phyloP scores from a whole-genome alignment of 352 stramenopile genomes.

The Globisporangium mamillatum region DNA sequence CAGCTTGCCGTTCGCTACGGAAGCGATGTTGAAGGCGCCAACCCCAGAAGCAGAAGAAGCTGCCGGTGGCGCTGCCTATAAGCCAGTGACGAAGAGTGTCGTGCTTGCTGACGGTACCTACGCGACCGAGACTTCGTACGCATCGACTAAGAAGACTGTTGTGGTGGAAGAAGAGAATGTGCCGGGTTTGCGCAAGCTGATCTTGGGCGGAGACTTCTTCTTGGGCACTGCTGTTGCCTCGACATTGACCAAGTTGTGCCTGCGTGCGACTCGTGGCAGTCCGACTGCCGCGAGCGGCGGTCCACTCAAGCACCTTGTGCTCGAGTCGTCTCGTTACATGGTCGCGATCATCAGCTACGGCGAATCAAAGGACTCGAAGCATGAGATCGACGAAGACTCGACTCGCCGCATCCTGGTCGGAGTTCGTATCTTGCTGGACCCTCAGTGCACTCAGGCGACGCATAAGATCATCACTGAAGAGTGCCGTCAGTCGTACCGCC shows the following conservation, averaged over 20 bases:
- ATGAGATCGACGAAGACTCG: slow-evolving; percentile 93
- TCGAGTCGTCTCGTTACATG: slow-evolving; percentile 74
- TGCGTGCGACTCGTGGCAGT: slow-evolving; percentile 79
- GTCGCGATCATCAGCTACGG: slow-evolving; percentile 71
- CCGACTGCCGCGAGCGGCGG: slow-evolving; percentile 40
- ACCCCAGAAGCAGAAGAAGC: slow-evolving; percentile 19
- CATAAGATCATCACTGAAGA: slow-evolving; percentile 79
- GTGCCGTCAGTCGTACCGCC: slow-evolving; percentile 73
- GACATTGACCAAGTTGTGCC: slow-evolving; percentile 96
- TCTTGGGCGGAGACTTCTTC: slow-evolving; percentile 96
- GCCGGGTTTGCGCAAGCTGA: slow-evolving; percentile 83
- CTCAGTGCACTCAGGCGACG: slow-evolving; percentile 58
- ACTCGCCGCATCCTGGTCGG: slow-evolving; percentile 95
- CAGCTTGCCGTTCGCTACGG: slow-evolving; percentile 64
- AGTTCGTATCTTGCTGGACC: slow-evolving; percentile 94
- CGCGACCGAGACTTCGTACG: slow-evolving; percentile 96
- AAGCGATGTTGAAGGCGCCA: slow-evolving; percentile 49
- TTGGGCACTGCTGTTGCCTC: slow-evolving; percentile 91
- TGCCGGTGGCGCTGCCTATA: slow-evolving; percentile 55
- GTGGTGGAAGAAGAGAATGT: slow-evolving; percentile 63
- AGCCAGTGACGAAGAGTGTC: slow-evolving; percentile 96
- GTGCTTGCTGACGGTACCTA: slow-evolving; percentile 99
- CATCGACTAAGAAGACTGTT: slow-evolving; percentile 36
- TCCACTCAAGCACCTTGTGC: slow-evolving; percentile 63
- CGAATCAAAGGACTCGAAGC: slow-evolving; percentile 71